Evolutionary conservation across 2,329 filamentous ascomycete species (phyloP), one percentile per base, ranked within the genome.

Genomic region (Verticillium albo-atrum): DNA sequence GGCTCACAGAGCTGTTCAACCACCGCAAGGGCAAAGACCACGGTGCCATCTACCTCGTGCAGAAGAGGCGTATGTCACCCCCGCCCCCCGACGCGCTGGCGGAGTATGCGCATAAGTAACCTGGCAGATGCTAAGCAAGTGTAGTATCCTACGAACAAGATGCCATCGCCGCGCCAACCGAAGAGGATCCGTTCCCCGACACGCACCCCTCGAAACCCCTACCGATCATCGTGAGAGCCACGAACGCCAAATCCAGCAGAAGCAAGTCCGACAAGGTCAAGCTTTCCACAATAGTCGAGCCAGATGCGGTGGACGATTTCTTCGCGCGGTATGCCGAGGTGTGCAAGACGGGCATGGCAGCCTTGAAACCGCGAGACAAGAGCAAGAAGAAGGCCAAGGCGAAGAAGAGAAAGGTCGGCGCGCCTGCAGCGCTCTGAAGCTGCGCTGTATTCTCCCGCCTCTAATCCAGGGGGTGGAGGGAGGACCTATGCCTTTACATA

Each of bases 321-420:
- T 99, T 92, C 73, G 77, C 80, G 30, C 82, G 85, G 56, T 99
- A 98, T 77, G 93, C 92, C 25, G 95, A 98, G 66, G 82, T 92
- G 3, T 97, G 93, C 77, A 97, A 96, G 79, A 79, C 82, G 0
- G 92, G 92, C 6, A 97, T 98, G 92, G 82, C 84, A 55, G 88
- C 89, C 7, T 72, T 99, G 76, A 98, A 97, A 85, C 97, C 96
- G 71, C 84, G 95, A 66, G 94, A 98, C 76, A 85, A 92, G 70
- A 96, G 89, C 75, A 94, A 91, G 82, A 87, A 88, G 79, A 91
- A 90, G 72, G 87, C 89, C 67, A 90, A 89, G 72, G 91, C 89
- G 64, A 91, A 89, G 78, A 85, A 82, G 77, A 90, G 87, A 79
- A 88, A 84, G 75, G 56, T 56, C 25, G 61, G 56, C 30, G 25